Evolutionary conservation across 176 grass and related monocot species (phyloP), one percentile per base, ranked within the genome.

Genomic region (Guadua angustifolia): DNA sequence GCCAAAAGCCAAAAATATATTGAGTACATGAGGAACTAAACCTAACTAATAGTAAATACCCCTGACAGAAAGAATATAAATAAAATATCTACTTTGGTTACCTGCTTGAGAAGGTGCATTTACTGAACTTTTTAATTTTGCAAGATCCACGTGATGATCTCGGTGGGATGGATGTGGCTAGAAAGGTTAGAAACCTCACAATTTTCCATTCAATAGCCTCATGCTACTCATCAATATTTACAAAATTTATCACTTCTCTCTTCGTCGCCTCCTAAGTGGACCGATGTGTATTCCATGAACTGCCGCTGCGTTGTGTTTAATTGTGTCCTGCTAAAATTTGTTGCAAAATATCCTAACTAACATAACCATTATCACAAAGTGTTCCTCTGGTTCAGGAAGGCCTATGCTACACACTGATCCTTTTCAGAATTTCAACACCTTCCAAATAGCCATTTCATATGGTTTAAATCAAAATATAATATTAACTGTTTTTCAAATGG

Each of bases 91-190:
- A 57, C 19, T 83, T 43, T 38, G 22, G 43, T 73, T 79, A 18
- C 66, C 39, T 75, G 4, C 56, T 81, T 77, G 36, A 26, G 3
- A 52, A 63, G 43, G 46, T 91, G 12, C 21, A 85, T 65, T 85
- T 85, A 74, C 25, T 68, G 11, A 79, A 15, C 5, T 84, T 1
- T 57, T 83, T 66, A 25, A 22, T 79, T 73, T 87, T 87, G 49
- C 38, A 73, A 95, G 96, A 98, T 95, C 96, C 96, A 78, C 91
- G 96, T 71, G 93, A 98, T 89, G 96, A 95, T 85, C 93, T 95
- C 22, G 82, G 93, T 83, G 91, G 96, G 58, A 94, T 93, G 93
- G 96, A 98, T 68, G 91, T 95, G 63, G 96, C 93, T 75, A 93
- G 93, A 88, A 98, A 98, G 93, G 96, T 98, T 68, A 56, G 85